Evolutionary conservation across 768 basidiomycete species (phyloP).

Genomic region (Mycena vulgaris): DNA sequence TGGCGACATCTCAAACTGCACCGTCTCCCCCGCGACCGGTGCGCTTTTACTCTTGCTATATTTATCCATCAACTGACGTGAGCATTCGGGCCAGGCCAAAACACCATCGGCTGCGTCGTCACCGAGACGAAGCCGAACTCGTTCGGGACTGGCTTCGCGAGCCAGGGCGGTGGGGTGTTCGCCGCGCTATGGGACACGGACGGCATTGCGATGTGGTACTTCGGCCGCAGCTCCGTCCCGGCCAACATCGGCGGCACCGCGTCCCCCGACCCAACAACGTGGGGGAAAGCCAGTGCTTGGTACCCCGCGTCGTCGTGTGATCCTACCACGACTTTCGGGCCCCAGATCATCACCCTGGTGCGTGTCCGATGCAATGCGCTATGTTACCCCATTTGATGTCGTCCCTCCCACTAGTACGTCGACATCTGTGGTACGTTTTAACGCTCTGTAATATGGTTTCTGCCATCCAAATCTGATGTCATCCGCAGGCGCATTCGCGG

Average conservation of each 20-base stretch:
- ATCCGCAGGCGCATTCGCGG: conserved; percentile 23
- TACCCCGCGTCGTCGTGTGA: conserved; percentile 73
- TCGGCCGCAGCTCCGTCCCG: conserved; percentile 71
- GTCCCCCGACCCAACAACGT: conserved; percentile 67
- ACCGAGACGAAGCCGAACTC: conserved; percentile 49
- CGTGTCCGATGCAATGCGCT: neutral
- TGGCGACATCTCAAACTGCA: conserved; percentile 40
- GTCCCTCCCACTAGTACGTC: conserved; percentile 19
- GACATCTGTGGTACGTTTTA: conserved; percentile 42
- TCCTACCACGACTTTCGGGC: conserved; percentile 70
- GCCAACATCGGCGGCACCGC: conserved; percentile 64
- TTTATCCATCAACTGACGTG: no score
- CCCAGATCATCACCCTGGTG: conserved; percentile 71
- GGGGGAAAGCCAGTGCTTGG: conserved; percentile 72
- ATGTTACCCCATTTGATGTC: neutral
- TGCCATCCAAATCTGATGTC: conserved; percentile 4
- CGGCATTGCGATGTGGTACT: conserved; percentile 58
- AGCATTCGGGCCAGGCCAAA: conserved; percentile 12
- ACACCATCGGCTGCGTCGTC: conserved; percentile 47
- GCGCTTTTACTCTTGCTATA: neutral
- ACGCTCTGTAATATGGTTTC: conserved; percentile 2
- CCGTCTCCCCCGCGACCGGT: conserved; percentile 32
- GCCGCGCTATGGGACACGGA: conserved; percentile 68
- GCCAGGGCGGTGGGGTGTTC: conserved; percentile 71
- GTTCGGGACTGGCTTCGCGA: conserved; percentile 40